phyloP scores from a whole-genome alignment of 768 basidiomycete species.

The Vishniacozyma victoriae region DNA sequence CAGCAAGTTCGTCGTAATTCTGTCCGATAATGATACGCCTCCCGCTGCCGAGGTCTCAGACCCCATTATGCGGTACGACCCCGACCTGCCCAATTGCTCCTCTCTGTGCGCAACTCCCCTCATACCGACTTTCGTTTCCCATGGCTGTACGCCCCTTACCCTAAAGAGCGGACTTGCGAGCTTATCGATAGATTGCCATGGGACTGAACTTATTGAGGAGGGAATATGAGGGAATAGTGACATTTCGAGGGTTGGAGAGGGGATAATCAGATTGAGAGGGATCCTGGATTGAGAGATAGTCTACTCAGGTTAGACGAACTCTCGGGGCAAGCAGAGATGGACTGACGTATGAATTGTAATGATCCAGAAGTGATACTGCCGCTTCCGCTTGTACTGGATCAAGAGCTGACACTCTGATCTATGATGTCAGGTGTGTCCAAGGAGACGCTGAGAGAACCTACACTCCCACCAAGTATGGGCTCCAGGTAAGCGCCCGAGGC shows the following conservation, averaged over 20 bases:
- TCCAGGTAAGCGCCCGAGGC: neutral
- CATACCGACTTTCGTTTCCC: neutral
- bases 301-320: neutral
- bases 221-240: neutral
- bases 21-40: neutral
- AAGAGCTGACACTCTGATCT: neutral
- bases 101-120: neutral
- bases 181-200: neutral
- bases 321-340: neutral
- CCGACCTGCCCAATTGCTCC: neutral
- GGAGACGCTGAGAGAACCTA: neutral
- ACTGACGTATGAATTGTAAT: neutral
- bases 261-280: neutral
- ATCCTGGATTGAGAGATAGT: neutral
- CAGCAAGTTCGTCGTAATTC: neutral
- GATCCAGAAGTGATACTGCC: neutral
- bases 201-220: neutral
- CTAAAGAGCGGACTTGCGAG: neutral
- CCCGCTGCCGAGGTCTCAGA: too few species aligned
- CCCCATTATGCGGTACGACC: too few species aligned
- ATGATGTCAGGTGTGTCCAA: neutral
- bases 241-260: neutral
- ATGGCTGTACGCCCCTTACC: neutral
- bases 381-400: neutral
- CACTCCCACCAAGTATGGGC: neutral